Evolutionary conservation across 1,284 basidiomycete genomes (phyloP).

Genomic region (Ustilago esculenta): DNA sequence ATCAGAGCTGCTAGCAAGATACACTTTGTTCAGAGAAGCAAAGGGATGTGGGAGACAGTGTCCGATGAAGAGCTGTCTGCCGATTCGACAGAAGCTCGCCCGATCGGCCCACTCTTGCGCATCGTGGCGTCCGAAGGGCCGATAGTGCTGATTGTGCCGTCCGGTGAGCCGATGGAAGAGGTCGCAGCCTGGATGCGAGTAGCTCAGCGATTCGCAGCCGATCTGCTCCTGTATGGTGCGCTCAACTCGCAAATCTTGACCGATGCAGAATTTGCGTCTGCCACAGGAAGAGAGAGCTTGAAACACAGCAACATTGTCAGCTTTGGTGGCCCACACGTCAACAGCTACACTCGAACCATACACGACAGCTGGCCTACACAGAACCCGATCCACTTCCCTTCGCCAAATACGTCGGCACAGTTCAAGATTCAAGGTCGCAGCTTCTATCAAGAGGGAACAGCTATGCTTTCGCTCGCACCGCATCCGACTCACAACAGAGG

Average conservation of each 20-base stretch:
- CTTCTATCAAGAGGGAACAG: slow-evolving; percentile 34
- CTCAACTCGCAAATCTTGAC: slow-evolving; percentile 42
- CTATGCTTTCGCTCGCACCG: slow-evolving; percentile 21
- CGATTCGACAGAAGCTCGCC: slow-evolving; percentile 4
- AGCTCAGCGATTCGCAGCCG: slow-evolving; percentile 31
- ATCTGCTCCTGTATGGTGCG: slow-evolving; percentile 36
- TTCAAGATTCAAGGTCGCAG: slow-evolving; percentile 32
- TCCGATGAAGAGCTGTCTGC: neutral
- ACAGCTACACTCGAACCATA: slow-evolving; percentile 15
- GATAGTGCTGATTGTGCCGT: slow-evolving; percentile 35
- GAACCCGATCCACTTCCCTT: slow-evolving; percentile 19
- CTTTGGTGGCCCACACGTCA: slow-evolving; percentile 40
- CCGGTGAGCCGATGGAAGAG: slow-evolving; percentile 3
- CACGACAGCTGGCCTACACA: slow-evolving; percentile 14
- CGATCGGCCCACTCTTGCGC: slow-evolving; percentile 33
- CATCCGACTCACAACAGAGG: slow-evolving; percentile 9
- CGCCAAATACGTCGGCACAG: slow-evolving; percentile 15
- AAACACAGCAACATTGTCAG: slow-evolving; percentile 29
- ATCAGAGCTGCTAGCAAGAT: neutral
- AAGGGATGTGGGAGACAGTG: neutral
- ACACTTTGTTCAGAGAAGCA: neutral
- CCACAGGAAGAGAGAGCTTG: neutral
- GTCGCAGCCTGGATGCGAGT: slow-evolving; percentile 17
- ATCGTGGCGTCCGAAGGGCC: slow-evolving; percentile 32
- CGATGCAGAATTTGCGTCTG: slow-evolving; percentile 18